Conservation (phyloP, 2,329 filamentous ascomycete genomes). For the Didymella pomorum region DNA sequence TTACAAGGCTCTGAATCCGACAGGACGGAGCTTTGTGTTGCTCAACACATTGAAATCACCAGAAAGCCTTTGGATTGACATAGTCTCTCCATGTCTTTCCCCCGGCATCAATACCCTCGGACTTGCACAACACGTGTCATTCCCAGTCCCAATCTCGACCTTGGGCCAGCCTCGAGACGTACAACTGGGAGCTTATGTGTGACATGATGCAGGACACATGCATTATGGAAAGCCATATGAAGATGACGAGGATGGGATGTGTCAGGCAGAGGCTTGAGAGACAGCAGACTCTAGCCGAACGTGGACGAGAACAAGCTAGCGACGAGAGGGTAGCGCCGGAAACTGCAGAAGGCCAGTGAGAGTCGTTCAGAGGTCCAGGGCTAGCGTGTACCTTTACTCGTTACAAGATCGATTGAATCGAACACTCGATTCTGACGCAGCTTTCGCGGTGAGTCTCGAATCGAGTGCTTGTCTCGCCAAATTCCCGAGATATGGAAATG, state of each 20-base stretch:
- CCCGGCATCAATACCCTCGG: background rate
- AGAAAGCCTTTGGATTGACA: background rate
- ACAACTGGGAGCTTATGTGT: background rate
- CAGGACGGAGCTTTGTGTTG: background rate
- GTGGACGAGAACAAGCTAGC: background rate
- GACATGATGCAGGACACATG: slow-evolving; percentile 1
- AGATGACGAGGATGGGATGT: background rate
- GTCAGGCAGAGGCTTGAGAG: background rate
- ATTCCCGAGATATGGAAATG: no score
- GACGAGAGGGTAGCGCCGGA: background rate
- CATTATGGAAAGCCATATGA: background rate
- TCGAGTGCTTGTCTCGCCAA: background rate
- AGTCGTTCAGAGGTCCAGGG: background rate
- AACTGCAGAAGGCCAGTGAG: no score
- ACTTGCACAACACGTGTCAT: background rate
- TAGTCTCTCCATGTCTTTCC: background rate
- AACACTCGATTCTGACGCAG: background rate
- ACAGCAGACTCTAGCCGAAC: background rate
- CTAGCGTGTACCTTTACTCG: background rate
- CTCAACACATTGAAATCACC: background rate
- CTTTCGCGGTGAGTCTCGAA: background rate
- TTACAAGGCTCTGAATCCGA: background rate
- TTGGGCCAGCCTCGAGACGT: background rate
- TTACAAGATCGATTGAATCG: background rate
- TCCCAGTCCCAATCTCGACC: background rate